These are phyloP conservation scores for Daldinia childiae DNA, from an alignment of 495 filamentous ascomycete genomes.

Conservation along the genomic window DNA sequence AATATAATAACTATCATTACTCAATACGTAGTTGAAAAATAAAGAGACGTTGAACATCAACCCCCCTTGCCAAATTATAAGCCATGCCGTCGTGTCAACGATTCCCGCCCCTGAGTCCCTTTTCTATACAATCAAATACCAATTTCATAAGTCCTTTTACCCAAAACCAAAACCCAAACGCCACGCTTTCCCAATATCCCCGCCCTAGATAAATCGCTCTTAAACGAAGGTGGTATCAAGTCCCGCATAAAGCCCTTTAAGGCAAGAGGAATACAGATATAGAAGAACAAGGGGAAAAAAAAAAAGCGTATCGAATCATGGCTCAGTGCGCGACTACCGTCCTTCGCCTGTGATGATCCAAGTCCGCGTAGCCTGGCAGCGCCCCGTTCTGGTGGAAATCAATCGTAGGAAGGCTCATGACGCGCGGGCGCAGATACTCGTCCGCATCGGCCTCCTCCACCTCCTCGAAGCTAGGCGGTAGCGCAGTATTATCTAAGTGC, in stretches of 20 bases:
- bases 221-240: conserved; percentile 12
- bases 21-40: conserved; percentile 6
- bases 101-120: neutral
- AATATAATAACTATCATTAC: conserved; percentile 13
- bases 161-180: neutral
- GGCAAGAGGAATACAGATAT: neutral
- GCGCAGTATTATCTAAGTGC: conserved; percentile 14
- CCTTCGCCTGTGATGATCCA: conserved; percentile 18
- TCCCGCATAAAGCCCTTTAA: neutral
- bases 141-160: neutral
- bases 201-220: neutral
- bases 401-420: conserved; percentile 35
- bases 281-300: neutral
- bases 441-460: conserved; percentile 52
- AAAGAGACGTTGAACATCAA: neutral
- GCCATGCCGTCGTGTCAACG: neutral
- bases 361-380: conserved; percentile 51
- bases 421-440: conserved; percentile 58
- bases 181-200: conserved; percentile 25
- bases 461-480: conserved; percentile 52
- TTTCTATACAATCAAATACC: conserved; percentile 8
- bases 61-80: neutral
- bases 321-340: conserved; percentile 29
- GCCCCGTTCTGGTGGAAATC: conserved; percentile 29
- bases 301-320: neutral